A percentile compares a stretch with the other conserved stretches of the same genome.
Conservation (phyloP, 257 asterid species). For the Rhazya stricta region DNA sequence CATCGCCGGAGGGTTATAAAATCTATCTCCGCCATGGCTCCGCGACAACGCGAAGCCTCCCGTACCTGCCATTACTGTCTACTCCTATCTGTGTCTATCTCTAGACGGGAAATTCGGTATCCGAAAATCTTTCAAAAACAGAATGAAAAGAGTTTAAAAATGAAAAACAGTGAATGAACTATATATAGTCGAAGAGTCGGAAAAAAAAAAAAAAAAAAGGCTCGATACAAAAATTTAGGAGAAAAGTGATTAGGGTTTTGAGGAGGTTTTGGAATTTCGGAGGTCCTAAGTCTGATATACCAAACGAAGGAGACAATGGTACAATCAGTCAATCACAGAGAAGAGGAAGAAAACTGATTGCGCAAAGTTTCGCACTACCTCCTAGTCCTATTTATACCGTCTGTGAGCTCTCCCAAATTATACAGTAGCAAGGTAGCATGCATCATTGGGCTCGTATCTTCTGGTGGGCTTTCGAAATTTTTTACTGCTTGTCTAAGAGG, state of each 20-base stretch:
- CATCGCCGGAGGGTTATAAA: slow-evolving; percentile 49
- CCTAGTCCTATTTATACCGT: too few relatives aligned
- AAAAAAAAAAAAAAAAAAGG: too few relatives aligned
- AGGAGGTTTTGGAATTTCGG: too few relatives aligned
- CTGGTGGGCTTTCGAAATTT: not conserved
- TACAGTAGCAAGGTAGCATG: not conserved
- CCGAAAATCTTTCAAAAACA: not conserved
- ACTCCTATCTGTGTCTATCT: not conserved
- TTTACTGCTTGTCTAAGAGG: too few relatives aligned
- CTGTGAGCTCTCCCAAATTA: not conserved
- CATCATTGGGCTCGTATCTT: slow-evolving; percentile 6
- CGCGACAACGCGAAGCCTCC: slow-evolving; percentile 59
- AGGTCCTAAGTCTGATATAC: too few relatives aligned
- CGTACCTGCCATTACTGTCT: slow-evolving; percentile 49
- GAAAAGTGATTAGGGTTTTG: slow-evolving; percentile 33
- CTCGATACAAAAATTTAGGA: slow-evolving; percentile 19
- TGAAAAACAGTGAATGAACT: too few relatives aligned
- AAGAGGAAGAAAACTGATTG: too few relatives aligned
- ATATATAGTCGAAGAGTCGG: too few relatives aligned
- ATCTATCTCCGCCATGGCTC: slow-evolving; percentile 52
- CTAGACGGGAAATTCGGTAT: not conserved
- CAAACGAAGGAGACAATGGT: not conserved
- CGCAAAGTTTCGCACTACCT: too few relatives aligned
- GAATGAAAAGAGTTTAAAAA: not conserved
- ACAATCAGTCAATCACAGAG: not conserved